A percentile compares a stretch with the other conserved stretches of the same genome.
These are phyloP conservation scores for Monilinia vaccinii-corymbosi DNA, from an alignment of 2,329 filamentous ascomycete genomes.

Conservation along the genomic window DNA sequence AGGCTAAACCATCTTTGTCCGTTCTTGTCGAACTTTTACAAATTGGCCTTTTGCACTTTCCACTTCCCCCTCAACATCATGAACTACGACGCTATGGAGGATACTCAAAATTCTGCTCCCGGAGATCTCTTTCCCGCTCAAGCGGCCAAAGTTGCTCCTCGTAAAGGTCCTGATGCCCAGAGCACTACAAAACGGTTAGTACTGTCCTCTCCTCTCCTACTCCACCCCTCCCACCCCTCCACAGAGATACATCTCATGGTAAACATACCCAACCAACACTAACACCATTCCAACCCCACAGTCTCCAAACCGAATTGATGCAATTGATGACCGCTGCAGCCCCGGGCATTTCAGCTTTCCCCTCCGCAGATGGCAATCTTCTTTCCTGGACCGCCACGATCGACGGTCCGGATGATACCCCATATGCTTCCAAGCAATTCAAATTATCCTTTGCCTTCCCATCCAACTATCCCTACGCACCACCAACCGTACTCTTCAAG, in stretches of 20 bases:
- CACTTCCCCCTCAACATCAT: slow-evolving; percentile 22
- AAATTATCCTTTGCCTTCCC: slow-evolving; percentile 92
- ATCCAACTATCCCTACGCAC: slow-evolving; percentile 82
- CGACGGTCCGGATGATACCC: slow-evolving; percentile 80
- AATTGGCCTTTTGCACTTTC: neutral
- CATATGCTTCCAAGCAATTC: slow-evolving; percentile 79
- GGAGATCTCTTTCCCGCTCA: slow-evolving; percentile 43
- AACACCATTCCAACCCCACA: slow-evolving; percentile 31
- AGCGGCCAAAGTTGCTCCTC: slow-evolving; percentile 50
- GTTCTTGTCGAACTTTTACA: slow-evolving; percentile 7
- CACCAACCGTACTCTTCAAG: slow-evolving; percentile 91
- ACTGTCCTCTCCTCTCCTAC: neutral
- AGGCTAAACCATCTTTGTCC: slow-evolving; percentile 17
- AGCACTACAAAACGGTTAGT: slow-evolving; percentile 70
- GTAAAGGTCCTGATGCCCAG: slow-evolving; percentile 55
- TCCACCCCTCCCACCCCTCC: neutral
- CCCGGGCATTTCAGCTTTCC: slow-evolving; percentile 90
- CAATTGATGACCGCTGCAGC: slow-evolving; percentile 94
- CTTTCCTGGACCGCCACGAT: slow-evolving; percentile 93
- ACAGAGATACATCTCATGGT: neutral
- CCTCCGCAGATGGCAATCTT: slow-evolving; percentile 79
- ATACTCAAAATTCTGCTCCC: slow-evolving; percentile 60
- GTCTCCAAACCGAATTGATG: slow-evolving; percentile 96
- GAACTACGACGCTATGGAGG: slow-evolving; percentile 40
- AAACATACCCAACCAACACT: neutral